A percentile compares a stretch with the other conserved stretches of the same genome.
Evolutionary conservation across 495 filamentous ascomycete species (phyloP).

Genomic region (Entonaema liquescens): DNA sequence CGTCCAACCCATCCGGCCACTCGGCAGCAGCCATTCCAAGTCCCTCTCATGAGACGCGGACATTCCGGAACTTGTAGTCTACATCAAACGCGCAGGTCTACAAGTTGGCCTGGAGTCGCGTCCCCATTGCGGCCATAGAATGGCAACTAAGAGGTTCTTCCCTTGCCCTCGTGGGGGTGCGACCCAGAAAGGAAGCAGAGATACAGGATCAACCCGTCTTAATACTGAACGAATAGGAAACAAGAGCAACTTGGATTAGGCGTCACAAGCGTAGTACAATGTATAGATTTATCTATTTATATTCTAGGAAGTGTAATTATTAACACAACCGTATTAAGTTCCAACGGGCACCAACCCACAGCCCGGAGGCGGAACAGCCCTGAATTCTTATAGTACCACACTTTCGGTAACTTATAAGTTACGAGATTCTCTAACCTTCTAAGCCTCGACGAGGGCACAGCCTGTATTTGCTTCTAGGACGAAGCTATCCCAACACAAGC

Average conservation of each 20-base stretch:
- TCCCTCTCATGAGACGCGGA: conserved; percentile 1
- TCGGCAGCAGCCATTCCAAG: background rate
- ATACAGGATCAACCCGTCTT: background rate
- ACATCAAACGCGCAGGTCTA: conserved; percentile 10
- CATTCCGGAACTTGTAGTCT: conserved; percentile 8
- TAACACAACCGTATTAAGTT: background rate
- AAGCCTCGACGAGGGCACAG: background rate
- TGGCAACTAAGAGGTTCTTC: background rate
- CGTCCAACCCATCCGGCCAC: background rate
- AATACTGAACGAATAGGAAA: background rate
- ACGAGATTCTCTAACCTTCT: background rate
- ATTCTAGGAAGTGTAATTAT: background rate
- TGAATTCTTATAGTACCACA: background rate
- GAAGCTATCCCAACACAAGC: background rate
- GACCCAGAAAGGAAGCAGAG: background rate
- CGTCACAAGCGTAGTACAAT: background rate
- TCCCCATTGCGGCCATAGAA: background rate
- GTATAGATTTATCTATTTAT: conserved; percentile 1
- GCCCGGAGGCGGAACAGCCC: background rate
- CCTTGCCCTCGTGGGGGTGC: background rate
- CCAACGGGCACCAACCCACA: background rate
- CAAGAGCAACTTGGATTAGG: background rate
- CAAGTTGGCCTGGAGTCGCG: conserved; percentile 5
- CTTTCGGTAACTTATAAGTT: background rate
- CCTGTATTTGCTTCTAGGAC: background rate